These are phyloP conservation scores for Trametes villosa DNA, from an alignment of 768 basidiomycete genomes.

Conservation along the genomic window DNA sequence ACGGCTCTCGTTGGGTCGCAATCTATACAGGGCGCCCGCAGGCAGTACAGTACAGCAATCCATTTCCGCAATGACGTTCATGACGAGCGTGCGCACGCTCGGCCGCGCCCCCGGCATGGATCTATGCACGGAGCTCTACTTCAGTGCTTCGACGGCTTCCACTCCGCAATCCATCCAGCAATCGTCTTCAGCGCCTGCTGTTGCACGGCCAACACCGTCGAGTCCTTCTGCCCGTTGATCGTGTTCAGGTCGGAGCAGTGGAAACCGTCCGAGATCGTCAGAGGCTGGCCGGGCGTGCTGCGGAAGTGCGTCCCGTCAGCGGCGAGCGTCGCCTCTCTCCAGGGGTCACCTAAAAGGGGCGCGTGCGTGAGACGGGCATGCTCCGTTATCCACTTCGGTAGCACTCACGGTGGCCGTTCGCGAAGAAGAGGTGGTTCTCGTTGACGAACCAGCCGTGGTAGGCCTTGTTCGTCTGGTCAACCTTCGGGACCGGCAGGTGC, in stretches of 20 bases:
- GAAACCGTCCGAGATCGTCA: constrained; percentile 64
- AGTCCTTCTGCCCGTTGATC: constrained; percentile 47
- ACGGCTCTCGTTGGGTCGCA: too few species aligned
- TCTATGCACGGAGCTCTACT: not conserved
- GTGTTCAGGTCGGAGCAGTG: constrained; percentile 65
- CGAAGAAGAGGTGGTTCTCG: constrained; percentile 65
- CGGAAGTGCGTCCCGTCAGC: constrained; percentile 49
- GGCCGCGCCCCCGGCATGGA: not conserved
- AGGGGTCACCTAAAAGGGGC: constrained; percentile 64
- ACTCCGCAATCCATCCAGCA: constrained; percentile 57
- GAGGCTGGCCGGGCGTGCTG: constrained; percentile 59
- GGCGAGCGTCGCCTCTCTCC: constrained; percentile 71
- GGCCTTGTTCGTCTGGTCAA: constrained; percentile 45
- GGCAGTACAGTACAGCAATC: not conserved
- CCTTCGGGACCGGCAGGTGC: constrained; percentile 48
- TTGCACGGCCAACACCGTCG: constrained; percentile 59
- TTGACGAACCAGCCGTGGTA: constrained; percentile 69
- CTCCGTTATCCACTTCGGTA: not conserved
- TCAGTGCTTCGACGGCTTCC: constrained; percentile 25
- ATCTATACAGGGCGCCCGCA: not conserved
- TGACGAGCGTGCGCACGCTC: not conserved
- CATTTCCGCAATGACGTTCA: not conserved
- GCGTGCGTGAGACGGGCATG: not conserved
- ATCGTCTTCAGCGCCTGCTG: constrained; percentile 54
- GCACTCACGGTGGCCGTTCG: constrained; percentile 65